phyloP scores from a whole-genome alignment of 2,329 filamentous ascomycete genomes.

The Colletotrichum tofieldiae region DNA sequence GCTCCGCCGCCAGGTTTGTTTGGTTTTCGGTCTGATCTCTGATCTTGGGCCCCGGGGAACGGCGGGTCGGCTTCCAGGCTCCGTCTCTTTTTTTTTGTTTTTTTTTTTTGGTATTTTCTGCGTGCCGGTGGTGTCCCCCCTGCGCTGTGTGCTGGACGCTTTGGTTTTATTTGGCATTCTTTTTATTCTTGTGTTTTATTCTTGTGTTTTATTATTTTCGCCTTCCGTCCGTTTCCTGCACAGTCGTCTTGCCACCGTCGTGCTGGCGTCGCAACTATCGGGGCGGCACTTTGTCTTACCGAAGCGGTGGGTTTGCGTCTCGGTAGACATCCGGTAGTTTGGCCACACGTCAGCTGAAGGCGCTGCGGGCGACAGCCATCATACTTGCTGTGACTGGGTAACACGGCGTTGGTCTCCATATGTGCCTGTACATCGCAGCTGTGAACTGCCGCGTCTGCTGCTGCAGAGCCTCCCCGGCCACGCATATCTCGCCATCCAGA shows the following conservation, averaged over 20 bases:
- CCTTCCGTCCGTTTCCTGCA: constrained; percentile 1
- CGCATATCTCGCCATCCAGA: too few species aligned
- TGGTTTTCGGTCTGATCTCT: constrained; percentile 40
- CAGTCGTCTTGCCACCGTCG: not conserved
- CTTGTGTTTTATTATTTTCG: not conserved
- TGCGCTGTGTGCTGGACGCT: not conserved
- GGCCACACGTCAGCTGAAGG: not conserved
- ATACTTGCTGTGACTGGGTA: constrained; percentile 7
- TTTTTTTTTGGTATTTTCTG: not conserved
- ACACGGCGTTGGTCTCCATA: constrained; percentile 11
- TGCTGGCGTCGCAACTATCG: not conserved
- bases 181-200: constrained; percentile 7
- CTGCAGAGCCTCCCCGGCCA: not conserved
- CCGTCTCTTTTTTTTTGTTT: not conserved
- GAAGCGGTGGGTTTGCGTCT: constrained; percentile 4
- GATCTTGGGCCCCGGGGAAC: constrained; percentile 30
- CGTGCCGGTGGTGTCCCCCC: not conserved
- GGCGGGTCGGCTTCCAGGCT: constrained; percentile 30
- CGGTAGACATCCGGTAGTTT: constrained; percentile 16
- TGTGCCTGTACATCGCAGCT: not conserved
- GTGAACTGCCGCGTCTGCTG: not conserved
- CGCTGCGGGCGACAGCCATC: constrained; percentile 9
- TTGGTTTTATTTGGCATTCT: constrained; percentile 11
- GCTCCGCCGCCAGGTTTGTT: constrained; percentile 25
- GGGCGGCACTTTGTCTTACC: not conserved